These are phyloP conservation scores for Xylaria telfairii DNA, from an alignment of 495 filamentous ascomycete species.

Conservation along the genomic window DNA sequence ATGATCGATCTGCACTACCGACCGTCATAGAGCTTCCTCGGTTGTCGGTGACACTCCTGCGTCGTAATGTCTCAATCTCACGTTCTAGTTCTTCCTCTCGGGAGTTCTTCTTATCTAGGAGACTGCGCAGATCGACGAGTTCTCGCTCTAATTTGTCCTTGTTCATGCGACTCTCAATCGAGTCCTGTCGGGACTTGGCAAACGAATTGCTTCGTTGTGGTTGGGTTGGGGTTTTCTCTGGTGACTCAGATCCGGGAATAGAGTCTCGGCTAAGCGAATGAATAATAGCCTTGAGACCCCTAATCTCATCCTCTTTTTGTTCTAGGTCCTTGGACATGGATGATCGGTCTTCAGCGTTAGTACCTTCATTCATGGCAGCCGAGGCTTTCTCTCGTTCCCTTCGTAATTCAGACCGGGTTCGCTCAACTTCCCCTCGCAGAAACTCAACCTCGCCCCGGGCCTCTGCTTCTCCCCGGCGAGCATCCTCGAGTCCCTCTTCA, in stretches of 20 bases:
- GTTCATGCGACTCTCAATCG: constrained; percentile 61
- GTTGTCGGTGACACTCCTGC: constrained; percentile 48
- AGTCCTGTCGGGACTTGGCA: constrained; percentile 51
- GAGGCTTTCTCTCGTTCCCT: constrained; percentile 89
- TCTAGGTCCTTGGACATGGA: constrained; percentile 76
- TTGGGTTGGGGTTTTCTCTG: constrained; percentile 50
- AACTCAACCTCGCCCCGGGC: constrained; percentile 96
- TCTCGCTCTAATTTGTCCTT: constrained; percentile 76
- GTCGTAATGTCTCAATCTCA: constrained; percentile 74
- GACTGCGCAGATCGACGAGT: constrained; percentile 72
- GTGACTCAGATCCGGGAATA: constrained; percentile 55
- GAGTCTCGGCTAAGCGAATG: constrained; percentile 85
- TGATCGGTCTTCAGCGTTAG: constrained; percentile 52
- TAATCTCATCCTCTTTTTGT: constrained; percentile 95
- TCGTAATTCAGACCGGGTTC: constrained; percentile 86
- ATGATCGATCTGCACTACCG: constrained; percentile 57
- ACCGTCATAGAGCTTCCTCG: constrained; percentile 60
- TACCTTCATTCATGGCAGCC: constrained; percentile 60
- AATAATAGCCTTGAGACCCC: constrained; percentile 96
- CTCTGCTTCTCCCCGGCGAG: constrained; percentile 94
- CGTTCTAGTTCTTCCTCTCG: constrained; percentile 92
- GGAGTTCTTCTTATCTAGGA: constrained; percentile 70
- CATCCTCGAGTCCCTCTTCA: constrained; percentile 96
- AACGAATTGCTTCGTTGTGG: constrained; percentile 45
- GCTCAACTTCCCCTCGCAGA: constrained; percentile 91